phyloP scores from a whole-genome alignment of 169 alveolate genomes.

The Pseudocohnilembus persalinus region DNA sequence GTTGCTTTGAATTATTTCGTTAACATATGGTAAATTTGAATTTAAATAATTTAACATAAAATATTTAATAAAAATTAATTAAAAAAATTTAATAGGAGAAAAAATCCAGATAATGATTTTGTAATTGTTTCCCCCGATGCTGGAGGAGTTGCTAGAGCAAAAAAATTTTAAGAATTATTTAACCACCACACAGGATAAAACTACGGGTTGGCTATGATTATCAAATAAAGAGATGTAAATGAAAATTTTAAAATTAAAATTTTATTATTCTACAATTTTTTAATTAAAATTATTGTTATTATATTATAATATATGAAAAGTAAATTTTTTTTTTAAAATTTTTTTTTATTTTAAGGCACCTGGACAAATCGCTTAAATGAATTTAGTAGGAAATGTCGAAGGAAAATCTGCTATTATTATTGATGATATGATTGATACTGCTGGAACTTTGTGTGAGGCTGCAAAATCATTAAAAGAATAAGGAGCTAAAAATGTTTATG shows the following conservation, averaged over 20 bases:
- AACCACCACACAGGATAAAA: constrained; percentile 4
- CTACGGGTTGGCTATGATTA: constrained; percentile 41
- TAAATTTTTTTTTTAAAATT: too few relatives aligned
- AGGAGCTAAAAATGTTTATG: constrained; percentile 94
- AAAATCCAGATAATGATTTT: constrained; percentile 6
- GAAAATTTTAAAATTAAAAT: too few relatives aligned
- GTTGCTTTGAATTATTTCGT: constrained; percentile 84
- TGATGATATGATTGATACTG: constrained; percentile 98
- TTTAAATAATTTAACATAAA: not conserved
- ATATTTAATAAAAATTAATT: too few relatives aligned
- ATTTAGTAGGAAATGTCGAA: constrained; percentile 92
- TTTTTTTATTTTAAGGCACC: constrained; percentile 59
- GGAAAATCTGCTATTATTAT: constrained; percentile 94
- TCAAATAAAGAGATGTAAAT: constrained; percentile 41
- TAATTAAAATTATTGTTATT: too few relatives aligned
- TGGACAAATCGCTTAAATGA: constrained; percentile 89
- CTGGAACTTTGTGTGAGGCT: constrained; percentile 97
- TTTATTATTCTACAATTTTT: not conserved
- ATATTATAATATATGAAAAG: too few relatives aligned
- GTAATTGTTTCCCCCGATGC: constrained; percentile 97
- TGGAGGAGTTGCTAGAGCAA: constrained; percentile 90
- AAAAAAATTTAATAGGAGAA: not conserved
- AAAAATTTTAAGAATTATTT: constrained; percentile 83
- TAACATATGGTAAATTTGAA: constrained; percentile 42
- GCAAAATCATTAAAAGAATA: constrained; percentile 89